Percentiles rank a stretch among this genome's conserved stretches.
These are phyloP conservation scores for Bruguiera sexangula DNA, from an alignment of 345 rosid genomes.

Conservation along the genomic window DNA sequence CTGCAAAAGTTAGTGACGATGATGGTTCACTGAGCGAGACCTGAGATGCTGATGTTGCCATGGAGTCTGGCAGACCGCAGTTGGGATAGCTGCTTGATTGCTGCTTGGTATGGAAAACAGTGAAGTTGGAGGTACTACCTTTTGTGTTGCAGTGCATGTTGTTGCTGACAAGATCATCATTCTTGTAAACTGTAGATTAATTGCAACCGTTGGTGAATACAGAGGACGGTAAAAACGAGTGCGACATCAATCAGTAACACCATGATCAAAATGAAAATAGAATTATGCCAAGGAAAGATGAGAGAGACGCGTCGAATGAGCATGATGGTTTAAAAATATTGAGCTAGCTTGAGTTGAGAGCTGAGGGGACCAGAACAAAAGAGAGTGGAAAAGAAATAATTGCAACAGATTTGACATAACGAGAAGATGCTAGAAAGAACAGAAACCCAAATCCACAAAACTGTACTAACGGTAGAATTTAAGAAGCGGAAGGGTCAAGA, in stretches of 20 bases:
- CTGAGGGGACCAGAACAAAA: background rate
- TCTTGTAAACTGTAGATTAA: constrained; percentile 22
- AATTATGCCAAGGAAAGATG: too few relatives aligned
- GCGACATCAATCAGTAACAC: too few relatives aligned
- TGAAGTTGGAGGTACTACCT: constrained; percentile 22
- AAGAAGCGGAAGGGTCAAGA: constrained; percentile 6
- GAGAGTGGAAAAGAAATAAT: background rate
- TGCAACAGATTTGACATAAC: background rate
- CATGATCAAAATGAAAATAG: too few relatives aligned
- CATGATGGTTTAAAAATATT: too few relatives aligned
- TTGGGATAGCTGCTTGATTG: constrained; percentile 27
- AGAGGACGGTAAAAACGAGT: background rate
- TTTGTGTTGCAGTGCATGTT: constrained; percentile 25
- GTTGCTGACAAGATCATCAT: constrained; percentile 24
- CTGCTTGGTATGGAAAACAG: constrained; percentile 24
- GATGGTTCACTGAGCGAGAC: constrained; percentile 44
- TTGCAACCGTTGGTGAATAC: background rate
- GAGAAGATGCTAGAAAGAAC: constrained; percentile 6
- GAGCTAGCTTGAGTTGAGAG: too few relatives aligned
- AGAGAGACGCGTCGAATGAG: too few relatives aligned
- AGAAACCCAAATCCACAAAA: constrained; percentile 13
- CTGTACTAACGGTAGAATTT: background rate
- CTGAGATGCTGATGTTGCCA: constrained; percentile 37
- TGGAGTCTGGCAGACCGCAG: constrained; percentile 33
- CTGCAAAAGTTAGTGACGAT: constrained; percentile 35